Evolutionary conservation across 2,329 filamentous ascomycete genomes (phyloP).

Genomic region (Paramyrothecium roridum): DNA sequence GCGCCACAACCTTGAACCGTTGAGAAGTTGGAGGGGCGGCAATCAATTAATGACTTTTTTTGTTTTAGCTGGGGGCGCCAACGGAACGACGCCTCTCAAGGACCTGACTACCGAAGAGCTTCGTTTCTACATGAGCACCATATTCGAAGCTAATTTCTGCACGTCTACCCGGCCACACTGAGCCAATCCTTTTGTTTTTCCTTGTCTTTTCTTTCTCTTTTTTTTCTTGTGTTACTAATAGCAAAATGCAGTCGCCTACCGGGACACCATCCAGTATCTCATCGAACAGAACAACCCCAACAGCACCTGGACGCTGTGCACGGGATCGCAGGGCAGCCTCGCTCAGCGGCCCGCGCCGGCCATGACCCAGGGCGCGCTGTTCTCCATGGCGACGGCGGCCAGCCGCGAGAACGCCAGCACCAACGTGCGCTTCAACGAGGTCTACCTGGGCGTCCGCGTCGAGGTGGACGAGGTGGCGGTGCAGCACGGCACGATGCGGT

Average conservation of each 20-base stretch:
- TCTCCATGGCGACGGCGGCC: constrained; percentile 26
- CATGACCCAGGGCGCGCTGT: constrained; percentile 33
- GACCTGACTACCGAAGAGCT: constrained; percentile 16
- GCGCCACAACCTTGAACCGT: not conserved
- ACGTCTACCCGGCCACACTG: not conserved
- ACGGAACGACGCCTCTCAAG: constrained; percentile 13
- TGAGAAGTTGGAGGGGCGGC: no score
- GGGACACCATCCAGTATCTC: constrained; percentile 26
- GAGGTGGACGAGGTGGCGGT: constrained; percentile 6
- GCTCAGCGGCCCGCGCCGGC: constrained; percentile 16
- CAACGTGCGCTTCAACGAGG: constrained; percentile 35
- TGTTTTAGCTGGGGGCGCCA: constrained; percentile 19
- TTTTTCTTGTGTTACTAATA: not conserved
- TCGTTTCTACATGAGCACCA: constrained; percentile 5
- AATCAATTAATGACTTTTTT: not conserved
- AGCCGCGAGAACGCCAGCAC: constrained; percentile 21
- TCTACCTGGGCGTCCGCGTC: constrained; percentile 28
- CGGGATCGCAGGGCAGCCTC: constrained; percentile 22
- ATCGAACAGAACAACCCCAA: constrained; percentile 17
- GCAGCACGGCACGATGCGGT: not conserved
- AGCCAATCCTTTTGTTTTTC: no score
- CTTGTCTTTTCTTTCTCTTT: no score
- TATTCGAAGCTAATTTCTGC: constrained; percentile 28
- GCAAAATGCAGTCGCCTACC: constrained; percentile 22
- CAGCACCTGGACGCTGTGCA: constrained; percentile 29